Conservation (phyloP, 208 protist species). For the Trypanosoma grayi region DNA sequence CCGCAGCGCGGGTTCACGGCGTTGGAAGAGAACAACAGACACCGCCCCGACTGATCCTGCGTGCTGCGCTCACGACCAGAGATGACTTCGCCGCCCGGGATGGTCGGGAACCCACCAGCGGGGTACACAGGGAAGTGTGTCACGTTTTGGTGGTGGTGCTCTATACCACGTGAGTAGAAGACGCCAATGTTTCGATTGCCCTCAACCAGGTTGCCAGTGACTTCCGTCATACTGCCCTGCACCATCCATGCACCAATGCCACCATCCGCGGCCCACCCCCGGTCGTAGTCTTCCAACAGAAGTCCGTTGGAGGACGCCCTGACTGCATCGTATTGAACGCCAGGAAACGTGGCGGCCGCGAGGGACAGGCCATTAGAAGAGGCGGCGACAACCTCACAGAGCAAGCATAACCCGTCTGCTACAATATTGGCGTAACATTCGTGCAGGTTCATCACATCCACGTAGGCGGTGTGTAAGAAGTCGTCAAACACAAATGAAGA, state of each 20-base stretch:
- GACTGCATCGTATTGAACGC: neutral
- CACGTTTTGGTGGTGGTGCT: constrained; percentile 42
- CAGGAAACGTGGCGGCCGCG: constrained; percentile 39
- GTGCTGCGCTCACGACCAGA: neutral
- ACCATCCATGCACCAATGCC: constrained; percentile 81
- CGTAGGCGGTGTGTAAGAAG: constrained; percentile 30
- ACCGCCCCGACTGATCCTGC: neutral
- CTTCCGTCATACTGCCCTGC: constrained; percentile 50
- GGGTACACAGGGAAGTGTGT: neutral
- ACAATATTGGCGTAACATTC: constrained; percentile 47
- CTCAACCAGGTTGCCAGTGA: constrained; percentile 49
- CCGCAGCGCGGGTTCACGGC: neutral
- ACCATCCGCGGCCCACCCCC: constrained; percentile 60
- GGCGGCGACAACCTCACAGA: constrained; percentile 53
- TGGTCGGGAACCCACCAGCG: neutral
- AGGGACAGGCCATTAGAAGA: constrained; percentile 56
- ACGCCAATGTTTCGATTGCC: constrained; percentile 62
- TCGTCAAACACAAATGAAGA: constrained; percentile 4
- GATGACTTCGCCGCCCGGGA: constrained; percentile 15
- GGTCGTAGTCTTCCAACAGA: constrained; percentile 42
- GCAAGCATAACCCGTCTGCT: constrained; percentile 40
- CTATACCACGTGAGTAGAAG: constrained; percentile 42
- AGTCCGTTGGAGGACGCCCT: constrained; percentile 16
- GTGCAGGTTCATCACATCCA: constrained; percentile 35
- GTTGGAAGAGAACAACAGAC: constrained; percentile 9